Percentiles rank a stretch among this genome's conserved stretches.
Conservation (phyloP, 345 rosid species). For the Eucalyptus curtisii region DNA sequence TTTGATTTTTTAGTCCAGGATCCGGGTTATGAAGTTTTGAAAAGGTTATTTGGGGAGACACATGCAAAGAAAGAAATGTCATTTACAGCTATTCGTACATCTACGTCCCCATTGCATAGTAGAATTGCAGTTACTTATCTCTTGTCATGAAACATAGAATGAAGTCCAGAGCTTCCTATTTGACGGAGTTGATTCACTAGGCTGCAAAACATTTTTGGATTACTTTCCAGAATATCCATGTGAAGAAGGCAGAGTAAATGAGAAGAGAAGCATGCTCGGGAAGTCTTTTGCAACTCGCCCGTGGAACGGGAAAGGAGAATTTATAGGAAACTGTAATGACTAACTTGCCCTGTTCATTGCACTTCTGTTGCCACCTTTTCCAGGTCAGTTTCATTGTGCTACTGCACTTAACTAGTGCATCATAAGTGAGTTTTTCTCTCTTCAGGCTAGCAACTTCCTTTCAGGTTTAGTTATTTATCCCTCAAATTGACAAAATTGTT, state of each 20-base stretch:
- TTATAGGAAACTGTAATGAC: slow-evolving; percentile 4
- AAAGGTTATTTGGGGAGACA: too few species aligned
- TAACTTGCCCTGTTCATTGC: background rate
- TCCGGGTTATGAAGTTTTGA: too few species aligned
- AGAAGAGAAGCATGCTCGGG: slow-evolving; percentile 43
- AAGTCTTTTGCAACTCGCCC: slow-evolving; percentile 49
- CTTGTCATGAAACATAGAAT: slow-evolving; percentile 21
- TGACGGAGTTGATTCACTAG: slow-evolving; percentile 47
- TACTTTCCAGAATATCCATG: slow-evolving; percentile 78
- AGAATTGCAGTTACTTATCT: background rate
- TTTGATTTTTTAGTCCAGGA: too few species aligned
- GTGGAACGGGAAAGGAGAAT: slow-evolving; percentile 49
- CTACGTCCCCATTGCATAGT: background rate
- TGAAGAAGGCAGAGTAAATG: slow-evolving; percentile 39
- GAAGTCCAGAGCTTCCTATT: slow-evolving; percentile 63
- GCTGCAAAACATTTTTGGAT: slow-evolving; percentile 64
- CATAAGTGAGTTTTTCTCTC: background rate
- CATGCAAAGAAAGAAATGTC: too few species aligned
- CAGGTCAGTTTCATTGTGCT: background rate
- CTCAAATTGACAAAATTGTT: background rate
- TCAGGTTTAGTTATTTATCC: background rate
- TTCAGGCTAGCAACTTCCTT: background rate
- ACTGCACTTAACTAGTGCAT: background rate
- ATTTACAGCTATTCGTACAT: too few species aligned
- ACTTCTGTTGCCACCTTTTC: background rate